Base-by-base conservation (phyloP, 768 basidiomycete species). In the Mrakia frigida region DNA sequence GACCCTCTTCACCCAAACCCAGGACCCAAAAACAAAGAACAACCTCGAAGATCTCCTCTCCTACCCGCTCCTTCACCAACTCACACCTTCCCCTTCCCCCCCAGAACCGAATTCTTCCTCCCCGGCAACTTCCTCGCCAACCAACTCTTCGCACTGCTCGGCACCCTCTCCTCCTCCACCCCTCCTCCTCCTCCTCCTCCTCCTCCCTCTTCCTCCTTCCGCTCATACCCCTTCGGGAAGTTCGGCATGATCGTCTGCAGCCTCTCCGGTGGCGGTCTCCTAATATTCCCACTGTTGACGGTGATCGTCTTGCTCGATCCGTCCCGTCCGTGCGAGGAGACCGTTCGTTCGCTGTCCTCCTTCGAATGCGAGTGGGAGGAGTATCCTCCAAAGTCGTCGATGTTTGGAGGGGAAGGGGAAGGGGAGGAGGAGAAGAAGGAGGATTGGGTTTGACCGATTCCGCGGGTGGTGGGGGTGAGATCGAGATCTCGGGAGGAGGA, bases 341-440 rank as follows among this genome's bases (percentile, higher is more conserved):
- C 65, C 39, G 65, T 68, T n/a, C 65, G 35, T 6, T 68, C 65
- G 65, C 65, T 68, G 37, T 68, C 65, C 9, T 68, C 65, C 39
- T 41, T 41, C 13, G 65, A 41, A 18, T 39, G 65, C 13, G 65
- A 41, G 25, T 39, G 65, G 37, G 11, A 23, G 25, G 65, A 68
- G 65, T 39, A 68, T 33, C n/a, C n/a, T 31, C 63, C 63, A n/a
- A 65, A 65, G 14, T 65, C 65, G n/a, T 68, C 65, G 25, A 68
- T 39, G 21, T 25, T 39, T n/a, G 37, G 65, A 35, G 33, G 37
- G 35, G 2, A 11, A 7, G 23, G n/a, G 13, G 13, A n/a, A 5
- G 21, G 9, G 13, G 63, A 31, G 13, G 63, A 31, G 35, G 37
- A 31, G 31, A 37, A 35, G 63, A 65, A 65, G 63, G 35, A 35